These are phyloP conservation scores for Cercospora beticola DNA, from an alignment of 2,329 filamentous ascomycete species.

Conservation along the genomic window DNA sequence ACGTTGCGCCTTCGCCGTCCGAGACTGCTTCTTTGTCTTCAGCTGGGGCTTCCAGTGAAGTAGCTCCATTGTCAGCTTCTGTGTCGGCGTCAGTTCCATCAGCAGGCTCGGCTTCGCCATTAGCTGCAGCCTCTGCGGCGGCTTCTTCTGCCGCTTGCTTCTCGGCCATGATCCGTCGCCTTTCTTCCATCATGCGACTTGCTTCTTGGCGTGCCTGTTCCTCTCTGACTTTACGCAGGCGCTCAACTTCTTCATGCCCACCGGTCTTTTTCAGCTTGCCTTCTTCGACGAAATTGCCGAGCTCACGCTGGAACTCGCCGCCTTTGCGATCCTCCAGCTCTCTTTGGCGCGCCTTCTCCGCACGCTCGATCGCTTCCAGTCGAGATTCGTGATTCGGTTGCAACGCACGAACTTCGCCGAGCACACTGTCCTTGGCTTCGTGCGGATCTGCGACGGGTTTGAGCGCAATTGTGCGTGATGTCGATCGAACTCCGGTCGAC, in stretches of 20 bases:
- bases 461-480: conserved; percentile 36
- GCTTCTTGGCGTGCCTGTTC: conserved; percentile 80
- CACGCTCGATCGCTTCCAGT: conserved; percentile 94
- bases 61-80: background rate
- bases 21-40: conserved; percentile 13
- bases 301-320: conserved; percentile 81
- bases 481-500: conserved; percentile 37
- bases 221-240: conserved; percentile 79
- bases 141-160: conserved; percentile 42
- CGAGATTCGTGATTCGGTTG: conserved; percentile 92
- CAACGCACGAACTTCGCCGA: conserved; percentile 89
- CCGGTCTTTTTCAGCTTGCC: conserved; percentile 94
- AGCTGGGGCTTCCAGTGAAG: background rate
- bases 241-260: conserved; percentile 89
- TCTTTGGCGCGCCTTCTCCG: conserved; percentile 84
- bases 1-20: conserved; percentile 11
- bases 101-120: background rate
- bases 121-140: conserved; percentile 27
- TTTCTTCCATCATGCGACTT: conserved; percentile 54
- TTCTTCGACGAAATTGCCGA: conserved; percentile 80
- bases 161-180: conserved; percentile 48
- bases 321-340: conserved; percentile 75
- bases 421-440: conserved; percentile 83
- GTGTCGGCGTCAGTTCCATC: background rate
- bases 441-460: conserved; percentile 65